Evolutionary conservation across 495 filamentous ascomycete species (phyloP).

Genomic region (Clohesyomyces aquaticus): DNA sequence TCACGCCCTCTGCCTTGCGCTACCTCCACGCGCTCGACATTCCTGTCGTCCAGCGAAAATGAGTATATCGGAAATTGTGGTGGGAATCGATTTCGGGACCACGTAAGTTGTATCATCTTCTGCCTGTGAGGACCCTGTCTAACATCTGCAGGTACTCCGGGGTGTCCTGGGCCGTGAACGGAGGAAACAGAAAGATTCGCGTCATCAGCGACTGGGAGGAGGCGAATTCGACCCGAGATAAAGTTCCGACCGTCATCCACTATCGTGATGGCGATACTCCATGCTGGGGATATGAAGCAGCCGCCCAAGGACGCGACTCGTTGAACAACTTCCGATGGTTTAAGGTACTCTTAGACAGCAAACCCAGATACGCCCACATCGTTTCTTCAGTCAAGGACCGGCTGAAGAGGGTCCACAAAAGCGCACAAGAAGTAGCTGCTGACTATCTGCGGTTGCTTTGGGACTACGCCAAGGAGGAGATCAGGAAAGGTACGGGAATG

Average conservation of each 20-base stretch:
- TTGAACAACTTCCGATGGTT: slow-evolving; percentile 16
- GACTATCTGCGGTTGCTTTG: slow-evolving; percentile 28
- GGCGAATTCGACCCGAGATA: slow-evolving; percentile 8
- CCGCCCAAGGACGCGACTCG: too few species aligned
- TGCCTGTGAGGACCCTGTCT: too few species aligned
- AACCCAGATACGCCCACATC: neutral
- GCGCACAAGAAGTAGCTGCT: slow-evolving; percentile 27
- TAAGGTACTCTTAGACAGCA: slow-evolving; percentile 20
- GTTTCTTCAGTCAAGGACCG: slow-evolving; percentile 6
- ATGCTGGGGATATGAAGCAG: slow-evolving; percentile 13
- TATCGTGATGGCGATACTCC: slow-evolving; percentile 6
- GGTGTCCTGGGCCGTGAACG: slow-evolving; percentile 19
- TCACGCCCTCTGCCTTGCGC: too few species aligned
- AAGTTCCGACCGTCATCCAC: slow-evolving; percentile 19
- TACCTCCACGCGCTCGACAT: too few species aligned
- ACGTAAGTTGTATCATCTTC: too few species aligned
- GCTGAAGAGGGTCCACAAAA: slow-evolving; percentile 11
- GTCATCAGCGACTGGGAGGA: slow-evolving; percentile 24
- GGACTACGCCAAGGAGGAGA: slow-evolving; percentile 14
- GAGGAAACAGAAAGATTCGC: slow-evolving; percentile 3
- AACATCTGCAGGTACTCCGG: slow-evolving; percentile 20
- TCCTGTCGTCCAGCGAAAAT: too few species aligned
- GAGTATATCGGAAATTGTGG: slow-evolving; percentile 16
- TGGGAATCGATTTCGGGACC: slow-evolving; percentile 31
- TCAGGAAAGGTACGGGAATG: slow-evolving; percentile 12